Evolutionary conservation across 2,329 filamentous ascomycete genomes (phyloP).

Genomic region (Fusarium globosum): DNA sequence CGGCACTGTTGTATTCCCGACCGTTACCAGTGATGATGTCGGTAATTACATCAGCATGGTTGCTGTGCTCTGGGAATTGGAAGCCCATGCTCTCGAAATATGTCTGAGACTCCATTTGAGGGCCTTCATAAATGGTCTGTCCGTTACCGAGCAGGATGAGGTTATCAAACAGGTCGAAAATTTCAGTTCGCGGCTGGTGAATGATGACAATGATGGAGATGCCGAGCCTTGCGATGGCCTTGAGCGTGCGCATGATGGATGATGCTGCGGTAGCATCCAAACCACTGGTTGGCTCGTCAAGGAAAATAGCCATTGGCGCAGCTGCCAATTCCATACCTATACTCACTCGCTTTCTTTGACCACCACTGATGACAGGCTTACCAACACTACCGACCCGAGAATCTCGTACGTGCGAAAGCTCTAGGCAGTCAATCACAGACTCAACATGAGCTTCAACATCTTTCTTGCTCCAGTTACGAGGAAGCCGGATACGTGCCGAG

Average conservation of each 20-base stretch:
- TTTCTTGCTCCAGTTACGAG: constrained; percentile 60
- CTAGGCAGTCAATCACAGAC: constrained; percentile 65
- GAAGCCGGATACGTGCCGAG: constrained; percentile 65
- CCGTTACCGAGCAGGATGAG: constrained; percentile 66
- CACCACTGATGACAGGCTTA: constrained; percentile 65
- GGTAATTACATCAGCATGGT: constrained; percentile 68
- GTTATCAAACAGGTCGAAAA: constrained; percentile 67
- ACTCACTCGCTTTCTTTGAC: constrained; percentile 67
- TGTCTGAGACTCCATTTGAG: constrained; percentile 54
- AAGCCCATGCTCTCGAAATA: constrained; percentile 67
- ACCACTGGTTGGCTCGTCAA: constrained; percentile 65
- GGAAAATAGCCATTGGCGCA: constrained; percentile 65
- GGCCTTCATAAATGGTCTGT: constrained; percentile 65
- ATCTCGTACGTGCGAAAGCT: constrained; percentile 62
- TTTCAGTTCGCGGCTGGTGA: constrained; percentile 69
- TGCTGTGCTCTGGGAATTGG: constrained; percentile 60
- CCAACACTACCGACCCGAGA: constrained; percentile 63
- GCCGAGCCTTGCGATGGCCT: constrained; percentile 63
- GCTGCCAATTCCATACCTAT: constrained; percentile 70
- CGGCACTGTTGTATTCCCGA: constrained; percentile 58
- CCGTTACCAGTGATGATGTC: constrained; percentile 71
- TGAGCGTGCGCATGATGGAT: constrained; percentile 66
- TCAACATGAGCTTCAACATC: constrained; percentile 66
- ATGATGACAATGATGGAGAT: constrained; percentile 69
- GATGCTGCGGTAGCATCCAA: constrained; percentile 66